These are phyloP conservation scores for Moniliella sp. DNA, from an alignment of 1,284 basidiomycete genomes.

Conservation along the genomic window DNA sequence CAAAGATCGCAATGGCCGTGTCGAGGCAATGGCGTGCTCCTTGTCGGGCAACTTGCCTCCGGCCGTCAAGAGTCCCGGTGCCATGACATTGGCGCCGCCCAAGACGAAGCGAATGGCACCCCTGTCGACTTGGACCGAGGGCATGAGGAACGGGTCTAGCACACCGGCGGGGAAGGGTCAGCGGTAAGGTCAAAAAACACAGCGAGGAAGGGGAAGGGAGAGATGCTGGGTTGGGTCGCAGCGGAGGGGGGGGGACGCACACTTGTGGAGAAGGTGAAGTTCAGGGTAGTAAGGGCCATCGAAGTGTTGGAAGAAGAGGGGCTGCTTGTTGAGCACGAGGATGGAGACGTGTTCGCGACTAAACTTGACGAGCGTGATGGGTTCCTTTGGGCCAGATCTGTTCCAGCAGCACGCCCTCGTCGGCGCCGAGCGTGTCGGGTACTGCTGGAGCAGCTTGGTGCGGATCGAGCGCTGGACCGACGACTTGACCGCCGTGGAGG, in stretches of 20 bases:
- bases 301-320: slow-evolving; percentile 88
- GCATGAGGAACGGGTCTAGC: slow-evolving; percentile 59
- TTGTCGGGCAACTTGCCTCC: slow-evolving; percentile 67
- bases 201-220: too few relatives aligned
- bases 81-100: slow-evolving; percentile 41
- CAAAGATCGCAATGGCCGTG: slow-evolving; percentile 61
- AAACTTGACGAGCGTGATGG: slow-evolving; percentile 63
- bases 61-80: slow-evolving; percentile 70
- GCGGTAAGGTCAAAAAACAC: too few relatives aligned
- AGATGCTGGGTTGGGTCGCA: too few relatives aligned
- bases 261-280: slow-evolving; percentile 68
- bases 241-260: slow-evolving; percentile 6
- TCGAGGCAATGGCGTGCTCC: slow-evolving; percentile 48
- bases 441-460: slow-evolving; percentile 55
- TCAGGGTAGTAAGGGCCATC: slow-evolving; percentile 81
- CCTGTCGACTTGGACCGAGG: slow-evolving; percentile 70
- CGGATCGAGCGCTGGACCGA: slow-evolving; percentile 80
- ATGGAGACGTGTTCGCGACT: slow-evolving; percentile 90
- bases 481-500: slow-evolving; percentile 80
- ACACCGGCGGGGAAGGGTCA: neutral
- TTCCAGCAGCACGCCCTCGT: slow-evolving; percentile 51
- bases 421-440: slow-evolving; percentile 40
- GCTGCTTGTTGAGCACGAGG: slow-evolving; percentile 62
- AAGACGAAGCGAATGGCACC: slow-evolving; percentile 94
- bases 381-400: slow-evolving; percentile 93